phyloP scores from a whole-genome alignment of 2,329 filamentous ascomycete species.

The Leptosphaerulina australis region DNA sequence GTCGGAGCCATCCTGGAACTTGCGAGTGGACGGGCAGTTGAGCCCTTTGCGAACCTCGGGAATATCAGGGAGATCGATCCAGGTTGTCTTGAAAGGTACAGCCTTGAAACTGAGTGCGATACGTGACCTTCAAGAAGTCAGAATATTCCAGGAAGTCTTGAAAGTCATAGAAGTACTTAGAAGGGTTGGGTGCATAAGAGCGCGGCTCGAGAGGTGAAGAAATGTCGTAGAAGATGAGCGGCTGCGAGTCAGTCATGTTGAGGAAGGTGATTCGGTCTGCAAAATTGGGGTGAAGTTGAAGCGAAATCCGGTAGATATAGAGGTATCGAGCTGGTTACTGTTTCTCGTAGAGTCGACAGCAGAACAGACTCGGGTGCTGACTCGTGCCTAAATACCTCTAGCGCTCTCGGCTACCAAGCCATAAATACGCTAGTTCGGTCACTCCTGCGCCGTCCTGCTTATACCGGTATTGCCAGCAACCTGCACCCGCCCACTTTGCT shows the following conservation, averaged over 20 bases:
- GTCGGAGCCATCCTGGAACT: slow-evolving; percentile 62
- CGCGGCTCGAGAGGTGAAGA: slow-evolving; percentile 47
- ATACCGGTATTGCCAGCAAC: too few species aligned
- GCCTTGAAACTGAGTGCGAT: too few species aligned
- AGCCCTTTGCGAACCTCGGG: slow-evolving; percentile 45
- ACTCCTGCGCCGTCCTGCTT: neutral
- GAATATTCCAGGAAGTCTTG: slow-evolving; percentile 60
- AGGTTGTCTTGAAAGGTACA: too few species aligned
- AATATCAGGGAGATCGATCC: slow-evolving; percentile 64
- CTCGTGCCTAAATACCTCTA: neutral
- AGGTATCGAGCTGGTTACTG: neutral
- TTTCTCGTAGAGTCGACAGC: neutral
- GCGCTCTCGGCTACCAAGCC: neutral
- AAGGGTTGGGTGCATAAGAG: slow-evolving; percentile 58
- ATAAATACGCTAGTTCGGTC: neutral
- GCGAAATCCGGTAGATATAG: neutral
- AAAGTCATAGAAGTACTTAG: slow-evolving; percentile 58
- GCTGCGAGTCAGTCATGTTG: slow-evolving; percentile 5
- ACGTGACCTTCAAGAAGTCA: slow-evolving; percentile 49
- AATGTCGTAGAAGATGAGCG: slow-evolving; percentile 56
- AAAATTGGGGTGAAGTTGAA: neutral
- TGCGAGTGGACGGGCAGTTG: slow-evolving; percentile 58
- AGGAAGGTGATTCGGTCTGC: neutral
- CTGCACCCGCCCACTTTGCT: too few species aligned
- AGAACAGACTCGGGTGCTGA: neutral